These are phyloP conservation scores for Monilinia vaccinii-corymbosi DNA, from an alignment of 2,329 filamentous ascomycete species.

Conservation along the genomic window DNA sequence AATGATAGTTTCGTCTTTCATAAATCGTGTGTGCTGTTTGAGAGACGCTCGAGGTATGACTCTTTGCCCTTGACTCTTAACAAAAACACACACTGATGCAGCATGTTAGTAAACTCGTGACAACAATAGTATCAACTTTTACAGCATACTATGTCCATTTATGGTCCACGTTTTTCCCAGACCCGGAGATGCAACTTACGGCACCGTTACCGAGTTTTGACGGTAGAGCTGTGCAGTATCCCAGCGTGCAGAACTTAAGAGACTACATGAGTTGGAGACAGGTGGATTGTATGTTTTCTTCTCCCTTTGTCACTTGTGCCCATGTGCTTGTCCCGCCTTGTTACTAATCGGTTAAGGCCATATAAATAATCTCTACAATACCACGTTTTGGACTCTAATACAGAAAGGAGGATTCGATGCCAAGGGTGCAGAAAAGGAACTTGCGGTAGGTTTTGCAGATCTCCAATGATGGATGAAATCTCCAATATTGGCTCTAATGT, in stretches of 20 bases:
- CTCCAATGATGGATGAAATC: not conserved
- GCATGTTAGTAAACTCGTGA: constrained; percentile 67
- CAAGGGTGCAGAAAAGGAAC: constrained; percentile 69
- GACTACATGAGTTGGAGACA: constrained; percentile 98
- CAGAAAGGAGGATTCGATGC: constrained; percentile 65
- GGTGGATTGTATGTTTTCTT: constrained; percentile 65
- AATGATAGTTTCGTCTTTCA: constrained; percentile 74
- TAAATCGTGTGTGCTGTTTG: constrained; percentile 73
- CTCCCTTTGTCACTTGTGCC: constrained; percentile 7
- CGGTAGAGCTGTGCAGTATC: constrained; percentile 84
- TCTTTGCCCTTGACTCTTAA: not conserved
- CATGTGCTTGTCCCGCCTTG: no score
- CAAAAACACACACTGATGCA: not conserved
- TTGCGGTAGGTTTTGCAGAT: constrained; percentile 49
- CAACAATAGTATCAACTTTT: constrained; percentile 86
- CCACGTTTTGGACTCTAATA: constrained; percentile 87
- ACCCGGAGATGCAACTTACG: constrained; percentile 57
- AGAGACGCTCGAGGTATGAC: constrained; percentile 66
- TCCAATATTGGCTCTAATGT: not conserved
- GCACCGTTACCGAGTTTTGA: constrained; percentile 83
- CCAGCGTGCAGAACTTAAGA: constrained; percentile 68
- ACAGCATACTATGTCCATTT: constrained; percentile 80
- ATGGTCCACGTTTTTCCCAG: constrained; percentile 70
- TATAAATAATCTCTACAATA: constrained; percentile 98
- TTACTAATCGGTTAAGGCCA: constrained; percentile 50